Evolutionary conservation across 1,139 yeast genomes (phyloP).

Genomic region (Zhuliangozyma blackwelliae): DNA sequence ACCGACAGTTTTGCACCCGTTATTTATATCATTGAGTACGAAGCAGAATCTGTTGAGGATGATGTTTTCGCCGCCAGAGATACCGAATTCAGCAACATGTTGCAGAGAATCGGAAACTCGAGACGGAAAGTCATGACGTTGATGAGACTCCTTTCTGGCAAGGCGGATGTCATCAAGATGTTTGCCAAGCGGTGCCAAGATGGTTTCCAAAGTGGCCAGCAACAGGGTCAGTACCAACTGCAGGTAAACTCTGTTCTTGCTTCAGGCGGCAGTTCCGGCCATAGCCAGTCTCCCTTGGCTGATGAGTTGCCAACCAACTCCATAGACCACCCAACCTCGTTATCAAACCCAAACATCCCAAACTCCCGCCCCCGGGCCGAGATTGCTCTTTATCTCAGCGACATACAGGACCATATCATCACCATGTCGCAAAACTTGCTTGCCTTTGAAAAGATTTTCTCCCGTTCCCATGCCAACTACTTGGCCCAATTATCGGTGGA

Average conservation of each 20-base stretch:
- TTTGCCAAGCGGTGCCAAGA: slow-evolving; percentile 89
- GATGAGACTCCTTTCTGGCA: slow-evolving; percentile 76
- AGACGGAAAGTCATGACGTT: slow-evolving; percentile 92
- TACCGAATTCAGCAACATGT: slow-evolving; percentile 69
- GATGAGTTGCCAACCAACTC: too few relatives aligned
- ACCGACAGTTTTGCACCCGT: slow-evolving; percentile 91
- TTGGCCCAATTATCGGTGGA: slow-evolving; percentile 95
- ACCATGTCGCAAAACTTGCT: slow-evolving; percentile 94
- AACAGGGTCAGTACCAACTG: too few relatives aligned
- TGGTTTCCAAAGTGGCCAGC: too few relatives aligned
- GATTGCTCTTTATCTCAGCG: slow-evolving; percentile 74
- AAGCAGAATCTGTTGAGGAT: slow-evolving; percentile 88
- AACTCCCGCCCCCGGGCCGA: slow-evolving; percentile 70
- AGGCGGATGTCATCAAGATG: slow-evolving; percentile 95
- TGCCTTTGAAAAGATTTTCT: slow-evolving; percentile 89
- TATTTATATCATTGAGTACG: slow-evolving; percentile 77
- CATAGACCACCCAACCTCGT: too few relatives aligned
- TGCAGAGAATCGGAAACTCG: slow-evolving; percentile 90
- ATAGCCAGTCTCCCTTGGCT: too few relatives aligned
- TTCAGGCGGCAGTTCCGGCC: too few relatives aligned
- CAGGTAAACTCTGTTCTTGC: too few relatives aligned
- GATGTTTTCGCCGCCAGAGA: slow-evolving; percentile 39
- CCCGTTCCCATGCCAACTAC: slow-evolving; percentile 91
- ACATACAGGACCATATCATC: slow-evolving; percentile 90
- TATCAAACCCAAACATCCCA: slow-evolving; percentile 3